Evolutionary conservation across 176 grass and related monocot species (phyloP).

Genomic region (Ensete ventricosum): DNA sequence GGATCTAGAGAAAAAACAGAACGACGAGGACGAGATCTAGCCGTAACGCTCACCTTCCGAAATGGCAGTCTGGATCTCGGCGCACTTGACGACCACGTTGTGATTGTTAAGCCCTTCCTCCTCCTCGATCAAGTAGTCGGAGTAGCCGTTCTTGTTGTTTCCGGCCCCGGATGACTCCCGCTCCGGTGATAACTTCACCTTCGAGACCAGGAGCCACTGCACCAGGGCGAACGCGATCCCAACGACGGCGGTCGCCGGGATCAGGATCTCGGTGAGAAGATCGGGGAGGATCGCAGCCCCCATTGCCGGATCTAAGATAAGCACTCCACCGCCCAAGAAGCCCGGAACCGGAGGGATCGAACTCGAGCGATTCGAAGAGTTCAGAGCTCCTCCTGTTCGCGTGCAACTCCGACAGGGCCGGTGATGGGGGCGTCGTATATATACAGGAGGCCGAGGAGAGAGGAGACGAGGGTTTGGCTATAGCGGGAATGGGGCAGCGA

Average conservation of each 20-base stretch:
- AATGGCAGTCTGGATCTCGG: conserved; percentile 42
- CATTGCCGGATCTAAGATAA: conserved; percentile 23
- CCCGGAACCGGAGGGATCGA: background rate
- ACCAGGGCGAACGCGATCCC: conserved; percentile 65
- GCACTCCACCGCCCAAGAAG: background rate
- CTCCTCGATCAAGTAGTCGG: conserved; percentile 63
- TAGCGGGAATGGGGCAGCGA: background rate
- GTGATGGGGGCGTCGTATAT: background rate
- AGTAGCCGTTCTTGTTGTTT: conserved; percentile 33
- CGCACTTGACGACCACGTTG: conserved; percentile 36
- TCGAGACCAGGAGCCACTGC: conserved; percentile 69
- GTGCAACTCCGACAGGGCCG: background rate
- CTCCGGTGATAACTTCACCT: conserved; percentile 53
- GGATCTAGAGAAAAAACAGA: conserved; percentile 1
- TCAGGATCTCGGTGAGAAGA: conserved; percentile 52
- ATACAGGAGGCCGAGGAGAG: background rate
- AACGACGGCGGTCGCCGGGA: conserved; percentile 53
- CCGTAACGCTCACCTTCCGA: conserved; percentile 27
- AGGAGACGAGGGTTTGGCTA: background rate
- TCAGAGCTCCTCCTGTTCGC: background rate
- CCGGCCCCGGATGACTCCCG: background rate
- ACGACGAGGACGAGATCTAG: conserved; percentile 2
- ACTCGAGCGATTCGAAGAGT: background rate
- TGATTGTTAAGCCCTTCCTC: conserved; percentile 32
- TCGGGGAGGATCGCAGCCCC: conserved; percentile 49